A percentile compares a stretch with the other conserved stretches of the same genome.
phyloP scores from a whole-genome alignment of 192 early-diverging fungal genomes.

The Gigaspora rosea region DNA sequence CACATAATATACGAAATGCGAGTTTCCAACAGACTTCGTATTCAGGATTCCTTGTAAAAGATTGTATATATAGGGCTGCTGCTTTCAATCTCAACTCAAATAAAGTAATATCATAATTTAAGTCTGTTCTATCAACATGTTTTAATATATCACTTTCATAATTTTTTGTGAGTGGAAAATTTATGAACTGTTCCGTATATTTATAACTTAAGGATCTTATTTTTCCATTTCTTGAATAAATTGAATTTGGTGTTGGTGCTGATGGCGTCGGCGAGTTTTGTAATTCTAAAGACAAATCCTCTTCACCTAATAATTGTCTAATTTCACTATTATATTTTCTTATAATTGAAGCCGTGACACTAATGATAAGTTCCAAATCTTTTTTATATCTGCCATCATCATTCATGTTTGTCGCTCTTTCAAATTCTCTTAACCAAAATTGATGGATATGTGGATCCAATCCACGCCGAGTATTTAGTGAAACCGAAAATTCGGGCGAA shows the following conservation, averaged over 20 bases:
- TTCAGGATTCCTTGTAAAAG: neutral
- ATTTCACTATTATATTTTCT: too few relatives aligned
- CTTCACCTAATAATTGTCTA: too few relatives aligned
- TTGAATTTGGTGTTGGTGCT: too few relatives aligned
- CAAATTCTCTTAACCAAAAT: neutral
- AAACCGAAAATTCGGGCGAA: neutral
- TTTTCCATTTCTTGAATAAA: too few relatives aligned
- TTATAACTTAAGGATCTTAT: neutral
- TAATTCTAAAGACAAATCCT: too few relatives aligned
- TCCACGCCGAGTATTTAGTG: neutral
- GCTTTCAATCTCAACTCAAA: conserved; percentile 23
- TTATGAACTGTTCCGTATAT: neutral
- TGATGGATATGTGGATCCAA: neutral
- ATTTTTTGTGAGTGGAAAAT: neutral
- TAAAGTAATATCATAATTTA: neutral
- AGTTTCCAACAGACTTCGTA: conserved; percentile 6
- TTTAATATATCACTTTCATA: neutral
- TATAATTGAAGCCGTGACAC: too few relatives aligned
- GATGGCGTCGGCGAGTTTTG: too few relatives aligned
- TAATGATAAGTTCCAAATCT: neutral
- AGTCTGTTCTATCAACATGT: neutral
- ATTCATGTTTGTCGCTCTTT: neutral
- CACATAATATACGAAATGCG: conserved; percentile 18
- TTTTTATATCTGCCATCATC: neutral
- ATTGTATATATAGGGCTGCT: neutral